Base-by-base conservation (phyloP, 1,284 basidiomycete species). In the Sparassis latifolia region DNA sequence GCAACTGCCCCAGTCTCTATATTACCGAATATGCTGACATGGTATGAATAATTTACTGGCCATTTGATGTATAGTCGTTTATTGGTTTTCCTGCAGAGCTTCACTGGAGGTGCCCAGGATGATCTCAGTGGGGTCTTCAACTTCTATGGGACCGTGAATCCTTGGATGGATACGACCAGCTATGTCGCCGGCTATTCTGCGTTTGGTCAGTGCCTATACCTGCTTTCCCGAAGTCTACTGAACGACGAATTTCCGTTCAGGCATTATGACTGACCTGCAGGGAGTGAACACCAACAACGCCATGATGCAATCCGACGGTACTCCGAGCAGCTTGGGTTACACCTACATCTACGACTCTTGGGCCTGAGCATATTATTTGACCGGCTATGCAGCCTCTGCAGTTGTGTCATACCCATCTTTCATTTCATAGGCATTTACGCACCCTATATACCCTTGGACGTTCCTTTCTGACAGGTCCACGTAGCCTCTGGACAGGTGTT, bases 1-100 rank as follows among this genome's bases (percentile, higher is more conserved):
- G 67, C 29, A 61, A 66, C 48, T 59, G 42, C 49, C 70, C 71
- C 10, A 20, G 20, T 20, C 72, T 92, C 49, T 76, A 73, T 75
- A 66, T 87, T 48, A 89, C 87, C 3, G 89, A 91, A 64, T 81
- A 77, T 60, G 85, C 82, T 55, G 80, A 79, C 68, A 72, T 80
- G 70, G 82, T 82, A 56, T 32, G 62, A 55, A 31, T 6, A 7
- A 9, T 32, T 32, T 10, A 7, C 33, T 28, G n/a, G 4, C 5
- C 10, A 9, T 5, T 5, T 31, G 20, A 20, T 20, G 20, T 20
- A 20, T 20, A 20, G 20, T 20, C 20, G 20, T 20, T 20, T 20
- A 20, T 20, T 20, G 20, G 20, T 20, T 20, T 20, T 20, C 20
- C 20, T 20, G 20, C 20, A 20, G 20, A 20, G 20, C 20, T 20